Evolutionary conservation across 1,284 basidiomycete genomes (phyloP).

Genomic region (Malassezia globosa): DNA sequence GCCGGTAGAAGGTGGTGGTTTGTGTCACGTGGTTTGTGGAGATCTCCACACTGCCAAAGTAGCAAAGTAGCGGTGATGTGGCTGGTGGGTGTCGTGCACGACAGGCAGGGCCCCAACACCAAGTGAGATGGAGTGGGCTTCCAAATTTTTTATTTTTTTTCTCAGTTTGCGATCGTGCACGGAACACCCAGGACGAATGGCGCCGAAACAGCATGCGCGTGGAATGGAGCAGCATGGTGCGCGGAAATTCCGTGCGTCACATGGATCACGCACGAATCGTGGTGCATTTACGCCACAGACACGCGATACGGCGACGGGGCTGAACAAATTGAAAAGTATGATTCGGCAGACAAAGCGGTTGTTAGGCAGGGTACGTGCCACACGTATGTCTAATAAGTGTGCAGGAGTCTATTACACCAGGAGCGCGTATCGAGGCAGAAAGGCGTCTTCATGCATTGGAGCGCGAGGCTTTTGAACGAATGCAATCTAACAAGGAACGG

Average conservation of each 20-base stretch:
- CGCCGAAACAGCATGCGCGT: neutral
- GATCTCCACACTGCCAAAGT: too few relatives aligned
- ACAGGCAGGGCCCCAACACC: too few relatives aligned
- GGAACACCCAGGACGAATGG: too few relatives aligned
- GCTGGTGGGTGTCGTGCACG: neutral
- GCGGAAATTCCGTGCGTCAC: neutral
- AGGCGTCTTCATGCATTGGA: conserved; percentile 9
- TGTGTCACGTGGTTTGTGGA: neutral
- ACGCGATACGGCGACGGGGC: neutral
- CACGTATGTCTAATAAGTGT: neutral
- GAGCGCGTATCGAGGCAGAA: conserved; percentile 17
- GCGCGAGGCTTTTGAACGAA: conserved; percentile 8
- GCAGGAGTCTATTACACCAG: conserved; percentile 10
- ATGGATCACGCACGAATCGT: neutral
- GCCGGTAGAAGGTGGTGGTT: neutral
- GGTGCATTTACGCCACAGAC: neutral
- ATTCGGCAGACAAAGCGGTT: conserved; percentile 13
- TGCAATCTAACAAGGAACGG: conserved; percentile 8
- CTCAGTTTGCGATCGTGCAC: too few relatives aligned
- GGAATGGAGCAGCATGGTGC: neutral
- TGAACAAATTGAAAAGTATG: conserved; percentile 13
- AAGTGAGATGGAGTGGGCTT: too few relatives aligned
- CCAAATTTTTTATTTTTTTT: too few relatives aligned
- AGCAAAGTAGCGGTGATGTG: too few relatives aligned
- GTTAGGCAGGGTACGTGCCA: conserved; percentile 1